Evolutionary conservation across 495 filamentous ascomycete genomes (phyloP), one percentile per base, ranked within the genome.

Genomic region (Aspergillus kassunensis): DNA sequence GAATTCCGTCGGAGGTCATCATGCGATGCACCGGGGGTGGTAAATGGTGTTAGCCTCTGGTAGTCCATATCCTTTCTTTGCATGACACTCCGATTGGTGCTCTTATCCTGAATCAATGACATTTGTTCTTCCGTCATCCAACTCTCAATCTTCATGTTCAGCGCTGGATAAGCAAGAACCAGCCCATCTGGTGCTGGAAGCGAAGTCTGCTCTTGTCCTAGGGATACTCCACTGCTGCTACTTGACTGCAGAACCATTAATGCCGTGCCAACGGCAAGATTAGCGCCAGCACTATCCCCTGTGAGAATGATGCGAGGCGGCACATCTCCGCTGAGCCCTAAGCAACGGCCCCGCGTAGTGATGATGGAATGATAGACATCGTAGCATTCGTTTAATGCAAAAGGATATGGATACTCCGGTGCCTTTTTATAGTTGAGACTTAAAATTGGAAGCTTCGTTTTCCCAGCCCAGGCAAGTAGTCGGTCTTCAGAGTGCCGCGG

Each of bases 101-200:
- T 77, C 34, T 88, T 85, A 51, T 96, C 90, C 55, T 91, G 86
- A 47, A 98, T 96, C 33, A 97, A 71, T 0, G 88, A 78, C 89
- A 97, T 93, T 63, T 97, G 91, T 64, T 97, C 93, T 58, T 98
- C 95, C 0, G 86, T 90, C 91, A 98, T 97, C 93, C 93, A 98
- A 59, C 90, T 97, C n/a, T 88, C 87, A 44, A 97, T 96, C 63
- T 90, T 96, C 83, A 97, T 86, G 60, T 96, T 95, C 49, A 98
- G 73, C 0, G 82, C 82, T 1, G 93, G 93, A 62, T 98, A 98
- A 23, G 95, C 83, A 33, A 97, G 74, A 1, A 97, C 76, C 10
- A 97, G 60, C 0, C 90, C 95, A 56, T 84, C 87, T 0, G 93
- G 93, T 4, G 82, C 63, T 2, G 93, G 90, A 2, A 98, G 75